Evolutionary conservation across 805 yeast genomes (phyloP), one percentile per base, ranked within the genome.

Genomic region (Candida quercuum): DNA sequence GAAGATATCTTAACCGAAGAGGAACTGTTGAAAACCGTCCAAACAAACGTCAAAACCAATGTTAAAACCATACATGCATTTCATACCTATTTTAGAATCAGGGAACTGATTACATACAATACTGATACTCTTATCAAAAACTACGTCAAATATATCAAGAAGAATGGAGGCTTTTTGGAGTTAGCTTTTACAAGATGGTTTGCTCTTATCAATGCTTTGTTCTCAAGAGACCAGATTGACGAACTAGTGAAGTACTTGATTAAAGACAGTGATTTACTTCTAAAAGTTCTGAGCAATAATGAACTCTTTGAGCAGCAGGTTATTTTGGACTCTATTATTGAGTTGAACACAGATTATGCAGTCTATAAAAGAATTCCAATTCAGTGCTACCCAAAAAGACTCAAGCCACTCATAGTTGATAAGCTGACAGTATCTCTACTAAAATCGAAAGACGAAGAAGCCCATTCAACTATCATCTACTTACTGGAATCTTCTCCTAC

Each of bases 261-360:
- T 13, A 28, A 52, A 2, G 39, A 52, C 3, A 40, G 50, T 4
- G 29, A 36, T 0, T 27, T 59, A 5, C 28, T 67, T 3, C 20
- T 30, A 0, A 20, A 39, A 2, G 26, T 72, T 6, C 46, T 72
- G 4, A 28, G 44, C 0, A 66, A 70, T 36, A 67, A 64, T 23
- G 50, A 74, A 14, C 23, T 54, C 5, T 76, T 69, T 47, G 84
- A 78, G 46, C 81, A 74, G n/a, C n/a, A n/a, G n/a, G n/a, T n/a
- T n/a, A n/a, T n/a, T n/a, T n/a, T n/a, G n/a, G 23, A 29, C 12
- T 17, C 43, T 9, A 13, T 43, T 3, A n/a, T 33, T 3, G 3
- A 48, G 1, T 32, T 54, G 13, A 30, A 28, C 7, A 31, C 46
- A 10, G n/a, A n/a, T n/a, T n/a, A n/a, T n/a, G n/a, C n/a, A n/a